Evolutionary conservation across 1,284 basidiomycete genomes (phyloP), one percentile per base, ranked within the genome.

Genomic region (Tetrapyrgos nigripes): DNA sequence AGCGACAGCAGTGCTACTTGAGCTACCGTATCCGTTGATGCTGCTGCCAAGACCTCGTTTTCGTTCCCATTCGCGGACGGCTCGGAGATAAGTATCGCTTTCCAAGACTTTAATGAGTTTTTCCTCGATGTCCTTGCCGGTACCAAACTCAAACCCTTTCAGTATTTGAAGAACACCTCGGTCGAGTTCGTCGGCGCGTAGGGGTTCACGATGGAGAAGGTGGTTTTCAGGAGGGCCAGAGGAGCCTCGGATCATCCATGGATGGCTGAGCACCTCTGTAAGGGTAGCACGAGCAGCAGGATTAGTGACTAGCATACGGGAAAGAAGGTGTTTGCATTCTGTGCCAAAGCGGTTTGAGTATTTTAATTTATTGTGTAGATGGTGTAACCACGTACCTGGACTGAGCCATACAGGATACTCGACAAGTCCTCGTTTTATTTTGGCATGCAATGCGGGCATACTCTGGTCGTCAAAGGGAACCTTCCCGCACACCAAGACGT

Each of bases 401-500:
- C 93, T 96, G 19, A 99, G 81, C 97, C 97, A 99, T 9, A 93
- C 92, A 0, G 97, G 97, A 71, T 99, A 99, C 72, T 99, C 97
- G 49, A 98, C 96, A 46, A 96, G 79, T 1, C 97, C 97, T 2
- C 96, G 87, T 76, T 99, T 99, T 79, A 99, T 99, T 81, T 99
- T 99, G 43, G 97, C 97, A 72, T 99, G 97, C 51, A 99, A 79
- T 0, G 96, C 97, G 2, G 97, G 97, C 97, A 99, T 99, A 70
- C 92, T 96, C 76, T 98, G 96, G 73, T 99, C 97, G 72, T 99
- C 97, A 70, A 99, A 99, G 0, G 97, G 97, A 1, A 99, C 97
- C 77, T 97, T 98, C 53, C 97, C 97, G 72, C 96, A 98, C 0
- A 99, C 96, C 49, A 99, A 83, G 13, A 98, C 96, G 70, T 98